Percentiles rank a stretch among this genome's conserved stretches.
Evolutionary conservation across 2,329 filamentous ascomycete genomes (phyloP).

Genomic region (Xylariaceae sp.): DNA sequence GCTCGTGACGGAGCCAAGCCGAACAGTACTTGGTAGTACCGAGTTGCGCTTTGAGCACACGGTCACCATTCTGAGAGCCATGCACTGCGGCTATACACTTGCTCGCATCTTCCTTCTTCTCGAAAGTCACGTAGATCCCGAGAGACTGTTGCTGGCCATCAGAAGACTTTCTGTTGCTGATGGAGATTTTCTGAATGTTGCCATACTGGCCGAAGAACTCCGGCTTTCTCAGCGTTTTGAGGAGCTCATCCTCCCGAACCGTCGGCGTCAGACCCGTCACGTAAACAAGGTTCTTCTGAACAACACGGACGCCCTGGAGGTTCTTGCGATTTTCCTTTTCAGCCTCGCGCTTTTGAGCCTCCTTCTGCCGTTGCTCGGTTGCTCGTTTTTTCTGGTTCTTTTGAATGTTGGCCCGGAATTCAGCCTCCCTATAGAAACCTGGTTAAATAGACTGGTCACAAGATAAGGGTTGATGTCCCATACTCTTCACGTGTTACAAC

Average conservation of each 20-base stretch:
- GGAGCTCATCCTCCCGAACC: slow-evolving; percentile 83
- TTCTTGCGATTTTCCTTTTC: slow-evolving; percentile 96
- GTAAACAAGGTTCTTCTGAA: slow-evolving; percentile 98
- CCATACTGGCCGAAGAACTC: slow-evolving; percentile 98
- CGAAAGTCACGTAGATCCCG: slow-evolving; percentile 97
- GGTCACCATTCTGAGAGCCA: slow-evolving; percentile 84
- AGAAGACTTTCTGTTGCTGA: slow-evolving; percentile 84
- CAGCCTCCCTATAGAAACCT: slow-evolving; percentile 52
- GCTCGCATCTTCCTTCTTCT: slow-evolving; percentile 82
- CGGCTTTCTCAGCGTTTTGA: slow-evolving; percentile 81
- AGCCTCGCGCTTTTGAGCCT: slow-evolving; percentile 91
- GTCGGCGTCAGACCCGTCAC: slow-evolving; percentile 91
- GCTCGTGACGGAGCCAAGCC: slow-evolving; percentile 89
- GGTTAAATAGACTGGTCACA: slow-evolving; percentile 24
- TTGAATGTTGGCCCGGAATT: slow-evolving; percentile 71
- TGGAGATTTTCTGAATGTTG: slow-evolving; percentile 97
- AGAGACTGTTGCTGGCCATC: slow-evolving; percentile 77
- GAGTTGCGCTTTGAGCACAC: slow-evolving; percentile 69
- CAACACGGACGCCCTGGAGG: slow-evolving; percentile 86
- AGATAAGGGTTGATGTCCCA: slow-evolving; percentile 33
- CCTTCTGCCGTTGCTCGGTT: slow-evolving; percentile 78
- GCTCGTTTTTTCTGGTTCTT: slow-evolving; percentile 93
- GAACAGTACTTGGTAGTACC: slow-evolving; percentile 99
- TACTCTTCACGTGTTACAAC: slow-evolving; percentile 93
- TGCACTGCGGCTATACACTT: slow-evolving; percentile 89